A percentile compares a stretch with the other conserved stretches of the same genome.
These are phyloP conservation scores for Pythium periplocum DNA, from an alignment of 352 stramenopile genomes.

Conservation along the genomic window DNA sequence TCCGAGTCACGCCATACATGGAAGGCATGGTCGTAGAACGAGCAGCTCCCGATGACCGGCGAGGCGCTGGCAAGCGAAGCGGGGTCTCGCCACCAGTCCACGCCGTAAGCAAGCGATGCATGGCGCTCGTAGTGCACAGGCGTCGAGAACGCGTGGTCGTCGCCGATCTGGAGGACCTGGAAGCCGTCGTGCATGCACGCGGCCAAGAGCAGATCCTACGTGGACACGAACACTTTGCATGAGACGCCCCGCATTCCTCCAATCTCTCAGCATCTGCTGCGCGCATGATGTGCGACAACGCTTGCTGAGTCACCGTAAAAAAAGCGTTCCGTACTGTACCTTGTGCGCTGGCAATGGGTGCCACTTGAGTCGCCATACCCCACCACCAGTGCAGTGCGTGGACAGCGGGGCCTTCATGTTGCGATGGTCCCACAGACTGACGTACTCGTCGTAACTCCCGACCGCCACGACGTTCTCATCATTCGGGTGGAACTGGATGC, in stretches of 20 bases:
- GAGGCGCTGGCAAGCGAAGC: conserved; percentile 23
- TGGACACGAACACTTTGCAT: no score
- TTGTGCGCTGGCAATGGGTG: conserved; percentile 40
- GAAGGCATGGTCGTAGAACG: conserved; percentile 80
- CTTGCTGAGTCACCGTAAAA: conserved; percentile 11
- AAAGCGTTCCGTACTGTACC: conserved; percentile 19
- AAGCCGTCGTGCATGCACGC: conserved; percentile 89
- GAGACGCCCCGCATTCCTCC: no score
- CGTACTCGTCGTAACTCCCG: conserved; percentile 80
- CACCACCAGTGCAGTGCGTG: conserved; percentile 46
- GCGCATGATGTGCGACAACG: no score
- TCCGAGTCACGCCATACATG: conserved; percentile 48
- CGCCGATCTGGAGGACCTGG: conserved; percentile 42
- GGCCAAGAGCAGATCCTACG: conserved; percentile 61
- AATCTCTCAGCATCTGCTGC: no score
- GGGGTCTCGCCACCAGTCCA: conserved; percentile 72
- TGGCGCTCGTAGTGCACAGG: conserved; percentile 47
- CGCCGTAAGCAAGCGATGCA: conserved; percentile 77
- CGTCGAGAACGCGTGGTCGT: conserved; percentile 12
- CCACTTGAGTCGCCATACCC: conserved; percentile 85
- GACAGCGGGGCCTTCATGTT: conserved; percentile 49
- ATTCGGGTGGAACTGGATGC: conserved; percentile 78
- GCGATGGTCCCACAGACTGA: conserved; percentile 75
- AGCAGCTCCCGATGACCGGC: conserved; percentile 64
- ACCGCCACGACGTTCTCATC: conserved; percentile 59